Evolutionary conservation across 2,329 filamentous ascomycete genomes (phyloP).

Genomic region (Chaetomium sp.): DNA sequence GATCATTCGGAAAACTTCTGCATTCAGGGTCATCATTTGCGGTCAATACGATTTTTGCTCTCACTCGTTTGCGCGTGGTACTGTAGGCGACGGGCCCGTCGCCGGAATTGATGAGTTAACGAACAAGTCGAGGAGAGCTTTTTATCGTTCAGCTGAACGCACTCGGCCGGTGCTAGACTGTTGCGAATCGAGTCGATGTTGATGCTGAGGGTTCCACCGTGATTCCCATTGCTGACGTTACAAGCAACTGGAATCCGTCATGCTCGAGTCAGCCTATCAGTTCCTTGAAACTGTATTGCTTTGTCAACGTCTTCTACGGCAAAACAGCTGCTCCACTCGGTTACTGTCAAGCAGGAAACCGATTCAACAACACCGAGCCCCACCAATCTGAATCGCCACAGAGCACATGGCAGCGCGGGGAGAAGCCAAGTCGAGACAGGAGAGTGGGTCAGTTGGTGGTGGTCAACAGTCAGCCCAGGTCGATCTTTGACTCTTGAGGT

Average conservation of each 20-base stretch:
- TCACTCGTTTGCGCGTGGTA: constrained; percentile 27
- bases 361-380: background rate
- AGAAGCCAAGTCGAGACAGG: background rate
- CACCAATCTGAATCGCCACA: background rate
- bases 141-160: constrained; percentile 17
- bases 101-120: constrained; percentile 26
- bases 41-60: constrained; percentile 34
- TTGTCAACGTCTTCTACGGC: background rate
- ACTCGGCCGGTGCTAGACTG: background rate
- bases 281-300: constrained; percentile 1
- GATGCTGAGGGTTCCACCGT: background rate
- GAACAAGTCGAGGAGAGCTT: constrained; percentile 21
- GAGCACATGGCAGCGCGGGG: background rate
- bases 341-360: background rate
- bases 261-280: background rate
- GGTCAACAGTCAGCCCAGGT: background rate
- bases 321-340: background rate
- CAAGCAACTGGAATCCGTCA: background rate
- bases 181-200: constrained; percentile 6
- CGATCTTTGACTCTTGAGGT: constrained; percentile 12
- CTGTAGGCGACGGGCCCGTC: constrained; percentile 24
- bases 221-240: background rate
- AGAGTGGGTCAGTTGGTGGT: background rate
- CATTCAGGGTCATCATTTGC: constrained; percentile 34
- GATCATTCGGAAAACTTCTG: constrained; percentile 34